Evolutionary conservation across 208 protist species (phyloP).

Genomic region (Acanthamoeba healyi): DNA sequence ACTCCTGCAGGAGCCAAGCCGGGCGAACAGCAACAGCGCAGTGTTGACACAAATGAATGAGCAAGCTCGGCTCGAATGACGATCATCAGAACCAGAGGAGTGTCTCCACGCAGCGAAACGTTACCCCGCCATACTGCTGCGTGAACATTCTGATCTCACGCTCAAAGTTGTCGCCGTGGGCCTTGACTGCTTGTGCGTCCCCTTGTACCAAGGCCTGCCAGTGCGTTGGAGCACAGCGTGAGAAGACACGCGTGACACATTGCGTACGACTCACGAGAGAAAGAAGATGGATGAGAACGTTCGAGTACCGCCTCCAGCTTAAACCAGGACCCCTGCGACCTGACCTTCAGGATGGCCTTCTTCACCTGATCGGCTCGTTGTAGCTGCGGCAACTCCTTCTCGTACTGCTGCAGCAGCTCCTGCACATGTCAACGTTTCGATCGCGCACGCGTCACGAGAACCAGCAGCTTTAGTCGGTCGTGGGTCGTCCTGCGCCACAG

Average conservation of each 20-base stretch:
- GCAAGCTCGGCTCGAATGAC: too few species aligned
- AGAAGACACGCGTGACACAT: background rate
- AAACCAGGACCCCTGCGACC: background rate
- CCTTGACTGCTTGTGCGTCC: background rate
- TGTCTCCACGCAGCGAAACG: too few species aligned
- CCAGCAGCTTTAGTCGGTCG: too few species aligned
- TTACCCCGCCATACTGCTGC: background rate
- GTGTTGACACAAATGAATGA: background rate
- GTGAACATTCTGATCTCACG: background rate
- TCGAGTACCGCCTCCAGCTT: slow-evolving; percentile 2
- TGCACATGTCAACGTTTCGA: background rate
- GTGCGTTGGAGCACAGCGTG: background rate
- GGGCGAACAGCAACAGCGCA: too few species aligned
- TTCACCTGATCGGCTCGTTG: background rate
- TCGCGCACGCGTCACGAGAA: too few species aligned
- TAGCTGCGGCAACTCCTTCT: background rate
- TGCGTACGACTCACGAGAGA: too few species aligned
- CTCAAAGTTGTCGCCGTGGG: background rate
- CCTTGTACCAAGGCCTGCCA: background rate
- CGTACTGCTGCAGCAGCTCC: background rate
- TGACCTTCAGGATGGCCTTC: background rate
- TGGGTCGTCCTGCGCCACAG: too few species aligned
- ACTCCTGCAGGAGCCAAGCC: background rate
- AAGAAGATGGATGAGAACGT: too few species aligned
- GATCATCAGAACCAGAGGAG: background rate